Evolutionary conservation across 768 basidiomycete species (phyloP), one percentile per base, ranked within the genome.

Genomic region (Auriculariales sp.): DNA sequence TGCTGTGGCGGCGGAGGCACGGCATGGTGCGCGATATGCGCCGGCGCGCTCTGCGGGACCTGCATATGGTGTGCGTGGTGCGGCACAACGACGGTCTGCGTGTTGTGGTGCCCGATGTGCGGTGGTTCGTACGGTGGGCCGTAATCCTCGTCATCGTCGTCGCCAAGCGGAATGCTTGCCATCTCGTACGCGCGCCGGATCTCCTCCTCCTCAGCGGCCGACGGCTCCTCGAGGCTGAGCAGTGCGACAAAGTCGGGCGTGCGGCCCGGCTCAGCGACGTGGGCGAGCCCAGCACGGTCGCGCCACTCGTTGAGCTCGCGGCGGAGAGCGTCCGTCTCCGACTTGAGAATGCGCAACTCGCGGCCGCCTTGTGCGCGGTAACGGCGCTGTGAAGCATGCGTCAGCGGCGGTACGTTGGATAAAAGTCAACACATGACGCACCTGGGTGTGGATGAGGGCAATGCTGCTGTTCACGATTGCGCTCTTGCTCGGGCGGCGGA

Each of bases 391-490:
- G n/a, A n/a, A n/a, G n/a, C n/a, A n/a, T n/a, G n/a, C n/a, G n/a
- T n/a, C n/a, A n/a, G n/a, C n/a, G n/a, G n/a, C n/a, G n/a, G n/a
- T n/a, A n/a, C n/a, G n/a, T n/a, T n/a, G n/a, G n/a, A n/a, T n/a
- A n/a, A n/a, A n/a, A n/a, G n/a, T n/a, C n/a, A n/a, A n/a, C n/a
- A n/a, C n/a, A n/a, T n/a, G n/a, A n/a, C n/a, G n/a, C n/a, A n/a
- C n/a, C 33, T 86, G 83, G 19, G 83, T 76, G 59, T 85, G 82
- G 53, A 92, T 79, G 60, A 90, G 85, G 1, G 89, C 81, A 62
- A 97, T 95, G 39, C 84, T 87, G 29, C 86, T 90, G 66, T 95
- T 95, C 65, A 99, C 93, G 64, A 98, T 97, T 53, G 87, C 84
- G 3, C 88, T 88, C 68, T 99, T 99, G 62, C 87, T 91, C 0